Base-by-base conservation (phyloP, 202 grass and related monocot species). In the Dendrocalamus latiflorus region DNA sequence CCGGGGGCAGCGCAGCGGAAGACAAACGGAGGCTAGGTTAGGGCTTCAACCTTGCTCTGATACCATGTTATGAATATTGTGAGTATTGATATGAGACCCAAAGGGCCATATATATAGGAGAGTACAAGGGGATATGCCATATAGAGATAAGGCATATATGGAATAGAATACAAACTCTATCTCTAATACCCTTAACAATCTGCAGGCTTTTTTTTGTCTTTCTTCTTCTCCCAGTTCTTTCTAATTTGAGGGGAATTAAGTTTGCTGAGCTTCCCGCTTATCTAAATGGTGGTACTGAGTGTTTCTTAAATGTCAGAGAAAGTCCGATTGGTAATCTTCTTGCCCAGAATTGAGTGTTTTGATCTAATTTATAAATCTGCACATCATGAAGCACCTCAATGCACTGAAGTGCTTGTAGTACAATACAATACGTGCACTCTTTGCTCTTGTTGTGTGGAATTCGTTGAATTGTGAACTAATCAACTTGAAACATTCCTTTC, bases 141-240 rank as follows among this genome's bases (percentile, higher is more conserved):
- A n/a, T n/a, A n/a, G n/a, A n/a, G n/a, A n/a, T n/a, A n/a, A n/a
- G n/a, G n/a, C n/a, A n/a, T n/a, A n/a, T n/a, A n/a, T n/a, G n/a
- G n/a, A n/a, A n/a, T n/a, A n/a, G n/a, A n/a, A n/a, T n/a, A n/a
- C n/a, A n/a, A n/a, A n/a, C n/a, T n/a, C n/a, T n/a, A n/a, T n/a
- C n/a, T n/a, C n/a, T n/a, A n/a, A n/a, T n/a, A n/a, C n/a, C n/a
- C n/a, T n/a, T n/a, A n/a, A n/a, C n/a, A n/a, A 54, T 54, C 54
- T 89, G 77, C 89, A 98, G 95, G 89, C 95, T 60, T 82, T 98
- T 69, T 95, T 98, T 85, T n/a, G 89, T 98, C 58, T 98, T 94
- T 70, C 75, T 94, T 84, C 86, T 98, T 75, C 78, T 98, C 57
- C 95, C 92, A 39, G 42, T 94, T 56, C 88, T 98, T 80, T 95